Base-by-base conservation (phyloP, 495 filamentous ascomycete species). In the Neurospora sp. region DNA sequence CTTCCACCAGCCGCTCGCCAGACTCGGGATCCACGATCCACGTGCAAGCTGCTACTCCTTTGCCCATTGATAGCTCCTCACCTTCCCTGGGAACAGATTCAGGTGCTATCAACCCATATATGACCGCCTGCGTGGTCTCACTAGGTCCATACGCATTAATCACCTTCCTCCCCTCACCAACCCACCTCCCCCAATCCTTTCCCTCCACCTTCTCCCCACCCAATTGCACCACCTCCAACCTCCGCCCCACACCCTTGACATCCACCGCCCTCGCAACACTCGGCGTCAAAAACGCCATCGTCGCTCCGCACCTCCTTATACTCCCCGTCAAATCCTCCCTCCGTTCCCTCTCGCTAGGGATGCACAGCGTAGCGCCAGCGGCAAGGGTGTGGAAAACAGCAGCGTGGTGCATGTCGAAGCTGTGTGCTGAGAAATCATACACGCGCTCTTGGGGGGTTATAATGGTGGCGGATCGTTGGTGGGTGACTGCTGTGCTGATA, bases 351-450 rank as follows among this genome's bases (percentile, higher is more conserved):
- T 85, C 81, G 7, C 80, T 80, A 0, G 82, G 81, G 2, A 85
- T 74, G 39, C 84, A 86, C 18, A 44, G 0, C 2, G 42, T 44
- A 0, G 42, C 42, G 0, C 42, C 42, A 4, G n/a, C n/a, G n/a
- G n/a, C n/a, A n/a, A n/a, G n/a, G 0, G 42, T 44, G 18, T 44
- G 42, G 1, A 44, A 44, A 4, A 44, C 42, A n/a, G 42, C 18
- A n/a, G n/a, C n/a, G 85, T 74, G 22, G 91, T 79, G 41, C 83
- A 84, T 83, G 69, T 93, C 91, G 69, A 91, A 92, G 0, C 86
- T 87, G 74, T 87, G 89, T 35, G 87, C 85, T 4, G 89, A 85
- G 71, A 89, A 92, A 69, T 92, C 89, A 12, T 91, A 75, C 1
- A 86, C 81, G 2, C 87, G 80, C 6, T 85, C 84, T 3, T 76